Evolutionary conservation across 352 stramenopile genomes (phyloP), one percentile per base, ranked within the genome.

Genomic region (Pythium phragmiticola): DNA sequence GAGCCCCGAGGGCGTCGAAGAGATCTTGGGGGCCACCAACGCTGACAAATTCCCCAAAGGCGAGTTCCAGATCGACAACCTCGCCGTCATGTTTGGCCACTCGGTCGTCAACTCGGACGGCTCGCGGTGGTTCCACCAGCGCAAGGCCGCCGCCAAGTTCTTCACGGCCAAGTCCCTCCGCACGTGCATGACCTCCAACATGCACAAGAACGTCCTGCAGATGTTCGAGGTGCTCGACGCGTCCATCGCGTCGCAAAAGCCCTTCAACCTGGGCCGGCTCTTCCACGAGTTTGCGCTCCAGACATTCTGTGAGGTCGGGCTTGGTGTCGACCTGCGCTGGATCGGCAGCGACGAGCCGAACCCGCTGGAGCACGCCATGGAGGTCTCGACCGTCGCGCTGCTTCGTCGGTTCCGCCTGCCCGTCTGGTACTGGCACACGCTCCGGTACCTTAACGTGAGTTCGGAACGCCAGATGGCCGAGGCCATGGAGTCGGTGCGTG

Each of bases 211-310:
- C 50, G 56, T 68, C 8, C 8, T 41, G 8, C 46, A 55, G 4
- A 16, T 71, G 28, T 60, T 49, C 45, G 41, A 42, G 5, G 56
- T 72, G n/a, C 19, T 72, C 9, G 60, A 72, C 21, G 2, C 41
- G 33, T 12, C 34, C 2, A 50, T 42, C 12, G 47, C 11, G 21
- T 14, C 19, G 13, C 21, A 19, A 4, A 37, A n/a, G 6, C 17
- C 17, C 8, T 12, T 69, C 2, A 60, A 76, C 16, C 62, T 80
- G 42, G 53, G 36, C 0, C 50, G 79, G 26, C 50, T 76, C 13
- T 81, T 84, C 49, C 73, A 79, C 23, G 64, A 68, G 14, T 85
- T 87, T 45, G 64, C 76, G 17, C 79, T 87, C 12, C 75, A 85
- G 50, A 77, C 77, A 8, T 88, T 88, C 42, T 67, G 67, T 0